These are phyloP conservation scores for Pseudozyma flocculosa DNA, from an alignment of 1,284 basidiomycete species.

Conservation along the genomic window DNA sequence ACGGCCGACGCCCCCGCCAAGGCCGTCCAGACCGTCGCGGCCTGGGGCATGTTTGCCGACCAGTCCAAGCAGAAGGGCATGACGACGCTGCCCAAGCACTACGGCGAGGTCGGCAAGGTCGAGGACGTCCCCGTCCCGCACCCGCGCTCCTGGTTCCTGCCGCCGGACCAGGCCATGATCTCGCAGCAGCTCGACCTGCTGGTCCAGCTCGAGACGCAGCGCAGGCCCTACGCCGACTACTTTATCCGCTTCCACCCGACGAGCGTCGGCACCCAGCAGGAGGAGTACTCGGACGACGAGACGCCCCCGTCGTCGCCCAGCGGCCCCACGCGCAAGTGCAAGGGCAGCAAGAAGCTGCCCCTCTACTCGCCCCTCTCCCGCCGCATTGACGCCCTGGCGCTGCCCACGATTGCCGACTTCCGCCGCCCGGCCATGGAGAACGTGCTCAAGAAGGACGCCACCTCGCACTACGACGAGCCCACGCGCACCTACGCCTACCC, in stretches of 20 bases:
- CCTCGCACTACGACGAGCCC: constrained; percentile 2
- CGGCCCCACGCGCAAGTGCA: constrained; percentile 1
- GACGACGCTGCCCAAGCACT: constrained; percentile 3
- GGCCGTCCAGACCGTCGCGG: constrained; percentile 1
- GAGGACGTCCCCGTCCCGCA: constrained; percentile 5
- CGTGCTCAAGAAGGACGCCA: constrained; percentile 7
- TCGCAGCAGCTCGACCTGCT: constrained; percentile 2
- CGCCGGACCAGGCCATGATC: constrained; percentile 5
- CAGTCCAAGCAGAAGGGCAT: constrained; percentile 3
- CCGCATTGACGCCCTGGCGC: constrained; percentile 2
- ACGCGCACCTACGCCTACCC: constrained; percentile 2
- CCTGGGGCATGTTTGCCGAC: constrained; percentile 1
- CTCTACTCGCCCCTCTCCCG: constrained; percentile 1
- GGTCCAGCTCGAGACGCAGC: constrained; percentile 6
- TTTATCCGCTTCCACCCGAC: constrained; percentile 6
- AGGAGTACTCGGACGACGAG: constrained; percentile 1
- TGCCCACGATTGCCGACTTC: constrained; percentile 5
- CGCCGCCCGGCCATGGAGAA: constrained; percentile 6
- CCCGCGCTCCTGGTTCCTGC: constrained; percentile 6
- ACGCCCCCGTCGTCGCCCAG: not conserved
- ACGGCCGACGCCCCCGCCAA: not conserved
- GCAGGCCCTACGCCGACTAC: constrained; percentile 5
- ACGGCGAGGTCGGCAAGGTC: not conserved
- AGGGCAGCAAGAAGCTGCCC: constrained; percentile 4
- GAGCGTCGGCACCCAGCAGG: constrained; percentile 2